These are phyloP conservation scores for Thraustotheca clavata DNA, from an alignment of 352 stramenopile genomes.

Conservation along the genomic window DNA sequence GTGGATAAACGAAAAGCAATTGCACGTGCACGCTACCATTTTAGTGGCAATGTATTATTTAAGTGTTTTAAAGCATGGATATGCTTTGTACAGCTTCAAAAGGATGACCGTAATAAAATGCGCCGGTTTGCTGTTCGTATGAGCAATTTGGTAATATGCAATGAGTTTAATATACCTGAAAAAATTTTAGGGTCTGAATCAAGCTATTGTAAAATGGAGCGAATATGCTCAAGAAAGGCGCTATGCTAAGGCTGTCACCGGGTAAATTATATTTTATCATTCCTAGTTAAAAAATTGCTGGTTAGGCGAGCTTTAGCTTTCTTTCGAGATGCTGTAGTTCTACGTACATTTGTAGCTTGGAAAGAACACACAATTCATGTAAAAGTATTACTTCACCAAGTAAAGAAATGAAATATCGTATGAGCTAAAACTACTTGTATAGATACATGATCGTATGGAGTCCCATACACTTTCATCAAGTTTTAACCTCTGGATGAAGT, in stretches of 20 bases:
- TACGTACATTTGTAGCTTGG: slow-evolving; percentile 57
- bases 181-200: slow-evolving; percentile 32
- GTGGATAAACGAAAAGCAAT: slow-evolving; percentile 41
- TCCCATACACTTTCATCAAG: background rate
- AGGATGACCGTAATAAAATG: slow-evolving; percentile 31
- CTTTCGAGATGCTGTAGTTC: slow-evolving; percentile 46
- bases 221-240: slow-evolving; percentile 53
- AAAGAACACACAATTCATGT: slow-evolving; percentile 31
- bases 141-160: background rate
- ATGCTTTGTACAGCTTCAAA: slow-evolving; percentile 12
- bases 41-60: slow-evolving; percentile 44
- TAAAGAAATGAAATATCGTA: background rate
- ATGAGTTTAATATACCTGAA: background rate
- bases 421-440: background rate
- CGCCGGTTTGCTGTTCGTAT: slow-evolving; percentile 41
- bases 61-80: slow-evolving; percentile 65
- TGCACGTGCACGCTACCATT: slow-evolving; percentile 45
- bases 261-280: background rate
- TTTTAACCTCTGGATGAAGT: slow-evolving; percentile 6
- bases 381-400: slow-evolving; percentile 24
- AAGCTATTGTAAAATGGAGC: slow-evolving; percentile 50
- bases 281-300: background rate
- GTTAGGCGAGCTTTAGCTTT: slow-evolving; percentile 44
- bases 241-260: slow-evolving; percentile 21
- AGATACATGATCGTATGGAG: slow-evolving; percentile 20